phyloP scores from a whole-genome alignment of 257 asterid genomes.

The Verbena officinalis region DNA sequence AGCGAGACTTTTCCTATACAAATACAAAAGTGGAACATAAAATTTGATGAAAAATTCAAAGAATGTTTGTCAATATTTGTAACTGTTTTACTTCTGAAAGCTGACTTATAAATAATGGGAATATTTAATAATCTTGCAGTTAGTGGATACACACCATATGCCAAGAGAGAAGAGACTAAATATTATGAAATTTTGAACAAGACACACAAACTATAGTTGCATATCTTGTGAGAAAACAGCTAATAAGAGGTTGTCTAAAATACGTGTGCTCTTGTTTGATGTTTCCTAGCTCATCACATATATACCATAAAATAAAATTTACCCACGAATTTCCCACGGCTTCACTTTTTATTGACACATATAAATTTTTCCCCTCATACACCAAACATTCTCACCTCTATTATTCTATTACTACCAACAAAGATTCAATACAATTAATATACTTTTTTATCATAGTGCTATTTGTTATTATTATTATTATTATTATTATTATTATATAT shows the following conservation, averaged over 20 bases:
- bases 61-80: no score
- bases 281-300: not conserved
- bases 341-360: not conserved
- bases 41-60: no score
- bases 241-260: not conserved
- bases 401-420: not conserved
- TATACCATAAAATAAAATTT: not conserved
- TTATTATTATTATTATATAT: not conserved
- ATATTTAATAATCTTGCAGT: no score
- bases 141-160: not conserved
- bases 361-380: conserved; percentile 3
- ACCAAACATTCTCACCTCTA: not conserved
- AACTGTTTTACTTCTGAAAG: no score
- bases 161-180: not conserved
- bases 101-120: no score
- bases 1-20: no score
- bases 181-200: not conserved
- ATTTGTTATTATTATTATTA: not conserved
- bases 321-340: conserved; percentile 50
- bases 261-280: not conserved
- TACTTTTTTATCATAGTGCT: not conserved
- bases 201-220: not conserved
- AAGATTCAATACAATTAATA: not conserved
- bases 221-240: conserved; percentile 1
- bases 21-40: no score